phyloP scores from a whole-genome alignment of 2,329 filamentous ascomycete genomes.

The Ceratocystis huliohia region DNA sequence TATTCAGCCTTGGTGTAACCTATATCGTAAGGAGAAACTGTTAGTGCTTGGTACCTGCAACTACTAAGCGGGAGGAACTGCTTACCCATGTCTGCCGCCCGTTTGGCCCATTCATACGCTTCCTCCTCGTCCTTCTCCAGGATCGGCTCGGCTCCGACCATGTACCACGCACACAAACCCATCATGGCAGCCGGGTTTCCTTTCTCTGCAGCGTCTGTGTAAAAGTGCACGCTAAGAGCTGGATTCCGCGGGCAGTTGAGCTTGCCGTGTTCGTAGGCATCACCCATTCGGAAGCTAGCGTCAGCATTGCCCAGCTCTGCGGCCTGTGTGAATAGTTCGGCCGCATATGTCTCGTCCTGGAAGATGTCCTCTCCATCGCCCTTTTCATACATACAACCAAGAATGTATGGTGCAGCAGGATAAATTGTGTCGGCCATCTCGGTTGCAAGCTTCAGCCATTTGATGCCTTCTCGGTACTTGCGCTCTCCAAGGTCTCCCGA shows the following conservation, averaged over 20 bases:
- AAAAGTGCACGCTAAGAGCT: conserved; percentile 90
- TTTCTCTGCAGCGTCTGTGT: conserved; percentile 77
- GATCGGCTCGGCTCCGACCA: conserved; percentile 84
- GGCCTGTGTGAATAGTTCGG: conserved; percentile 85
- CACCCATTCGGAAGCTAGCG: conserved; percentile 79
- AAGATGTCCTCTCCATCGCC: conserved; percentile 95
- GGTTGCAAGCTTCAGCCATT: conserved; percentile 88
- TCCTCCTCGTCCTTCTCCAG: conserved; percentile 92
- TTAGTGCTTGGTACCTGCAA: background rate
- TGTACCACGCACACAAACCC: conserved; percentile 97
- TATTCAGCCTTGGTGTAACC: conserved; percentile 72
- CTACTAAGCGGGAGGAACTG: conserved; percentile 22
- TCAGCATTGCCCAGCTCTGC: conserved; percentile 83
- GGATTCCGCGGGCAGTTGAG: conserved; percentile 82
- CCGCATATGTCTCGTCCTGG: conserved; percentile 77
- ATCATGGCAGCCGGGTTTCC: conserved; percentile 88
- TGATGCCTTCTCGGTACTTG: conserved; percentile 79
- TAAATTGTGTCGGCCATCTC: conserved; percentile 87
- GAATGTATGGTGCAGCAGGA: conserved; percentile 82
- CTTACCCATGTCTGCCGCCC: conserved; percentile 74
- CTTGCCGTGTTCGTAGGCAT: conserved; percentile 88
- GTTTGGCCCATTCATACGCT: conserved; percentile 89
- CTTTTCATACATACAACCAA: conserved; percentile 76
- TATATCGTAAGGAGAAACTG: conserved; percentile 26
- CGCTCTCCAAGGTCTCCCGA: conserved; percentile 79